Percentiles rank a stretch among this genome's conserved stretches.
phyloP scores from a whole-genome alignment of 306 rosid genomes.

The Quercus parvula region DNA sequence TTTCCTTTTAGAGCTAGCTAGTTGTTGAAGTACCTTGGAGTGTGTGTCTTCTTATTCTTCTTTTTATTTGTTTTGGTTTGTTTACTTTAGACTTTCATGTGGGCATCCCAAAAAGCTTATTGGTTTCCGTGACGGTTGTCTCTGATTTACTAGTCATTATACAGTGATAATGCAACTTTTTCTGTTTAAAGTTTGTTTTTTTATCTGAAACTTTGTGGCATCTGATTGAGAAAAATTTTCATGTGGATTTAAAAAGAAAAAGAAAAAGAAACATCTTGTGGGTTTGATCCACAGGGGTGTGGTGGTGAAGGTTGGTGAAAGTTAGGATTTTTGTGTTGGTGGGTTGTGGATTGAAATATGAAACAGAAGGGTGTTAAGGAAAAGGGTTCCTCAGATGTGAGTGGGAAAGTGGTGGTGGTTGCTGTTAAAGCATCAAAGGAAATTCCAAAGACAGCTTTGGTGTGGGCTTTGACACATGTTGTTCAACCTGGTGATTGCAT shows the following conservation, averaged over 20 bases:
- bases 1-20: constrained; percentile 18
- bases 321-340: neutral
- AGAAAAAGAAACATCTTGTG: constrained; percentile 12
- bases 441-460: constrained; percentile 66
- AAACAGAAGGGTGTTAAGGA: constrained; percentile 39
- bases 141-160: constrained; percentile 28
- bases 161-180: constrained; percentile 31
- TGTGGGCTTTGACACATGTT: constrained; percentile 98
- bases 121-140: constrained; percentile 38
- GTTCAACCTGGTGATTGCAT: constrained; percentile 92
- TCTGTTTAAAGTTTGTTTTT: constrained; percentile 28
- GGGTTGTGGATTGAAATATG: constrained; percentile 39
- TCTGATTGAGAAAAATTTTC: constrained; percentile 22
- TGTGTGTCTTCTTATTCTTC: constrained; percentile 46
- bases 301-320: constrained; percentile 11
- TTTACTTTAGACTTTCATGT: constrained; percentile 15
- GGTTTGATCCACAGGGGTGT: constrained; percentile 25
- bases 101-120: constrained; percentile 32
- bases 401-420: constrained; percentile 82
- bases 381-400: constrained; percentile 39
- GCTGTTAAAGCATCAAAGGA: constrained; percentile 84
- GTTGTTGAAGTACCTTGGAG: constrained; percentile 46
- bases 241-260: constrained; percentile 20
- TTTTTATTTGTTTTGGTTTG: neutral
- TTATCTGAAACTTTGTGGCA: constrained; percentile 14